Evolutionary conservation across 2,329 filamentous ascomycete genomes (phyloP).

Genomic region (Clonostachys solani): DNA sequence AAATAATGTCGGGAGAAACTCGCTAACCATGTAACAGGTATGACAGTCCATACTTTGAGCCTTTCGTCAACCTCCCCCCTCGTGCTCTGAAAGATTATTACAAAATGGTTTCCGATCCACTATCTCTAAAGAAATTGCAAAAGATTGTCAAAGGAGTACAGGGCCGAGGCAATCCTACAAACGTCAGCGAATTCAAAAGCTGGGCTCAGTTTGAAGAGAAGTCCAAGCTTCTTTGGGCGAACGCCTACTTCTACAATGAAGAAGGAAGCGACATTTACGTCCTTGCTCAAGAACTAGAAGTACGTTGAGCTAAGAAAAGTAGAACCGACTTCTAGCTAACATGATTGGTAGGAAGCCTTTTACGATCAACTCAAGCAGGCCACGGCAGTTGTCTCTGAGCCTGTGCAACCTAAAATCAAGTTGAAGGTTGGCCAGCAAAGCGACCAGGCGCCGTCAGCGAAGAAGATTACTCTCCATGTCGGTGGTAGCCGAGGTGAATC

Average conservation of each 20-base stretch:
- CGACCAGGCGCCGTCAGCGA: slow-evolving; percentile 41
- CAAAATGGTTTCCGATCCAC: slow-evolving; percentile 73
- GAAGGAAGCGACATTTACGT: slow-evolving; percentile 82
- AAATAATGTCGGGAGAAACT: neutral
- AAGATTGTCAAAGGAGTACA: slow-evolving; percentile 73
- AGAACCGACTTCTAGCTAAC: slow-evolving; percentile 5
- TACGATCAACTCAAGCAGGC: slow-evolving; percentile 65
- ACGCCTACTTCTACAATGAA: slow-evolving; percentile 87
- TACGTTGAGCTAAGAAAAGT: slow-evolving; percentile 23
- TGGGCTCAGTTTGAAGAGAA: slow-evolving; percentile 82
- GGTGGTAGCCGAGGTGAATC: slow-evolving; percentile 50
- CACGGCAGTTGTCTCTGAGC: slow-evolving; percentile 67
- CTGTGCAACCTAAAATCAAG: slow-evolving; percentile 73
- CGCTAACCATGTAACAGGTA: slow-evolving; percentile 43
- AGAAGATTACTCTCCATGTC: slow-evolving; percentile 70
- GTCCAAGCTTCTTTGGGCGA: slow-evolving; percentile 78
- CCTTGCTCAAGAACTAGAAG: slow-evolving; percentile 76
- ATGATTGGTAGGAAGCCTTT: slow-evolving; percentile 56
- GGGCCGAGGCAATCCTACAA: slow-evolving; percentile 61
- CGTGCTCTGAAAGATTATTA: slow-evolving; percentile 82
- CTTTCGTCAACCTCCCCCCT: slow-evolving; percentile 75
- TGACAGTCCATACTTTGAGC: slow-evolving; percentile 64
- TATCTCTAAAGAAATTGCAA: slow-evolving; percentile 73
- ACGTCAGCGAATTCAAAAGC: slow-evolving; percentile 66
- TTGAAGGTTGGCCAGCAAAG: slow-evolving; percentile 58